A percentile compares a stretch with the other conserved stretches of the same genome.
Evolutionary conservation across 768 basidiomycete species (phyloP).

Genomic region (Crepidotus variabilis): DNA sequence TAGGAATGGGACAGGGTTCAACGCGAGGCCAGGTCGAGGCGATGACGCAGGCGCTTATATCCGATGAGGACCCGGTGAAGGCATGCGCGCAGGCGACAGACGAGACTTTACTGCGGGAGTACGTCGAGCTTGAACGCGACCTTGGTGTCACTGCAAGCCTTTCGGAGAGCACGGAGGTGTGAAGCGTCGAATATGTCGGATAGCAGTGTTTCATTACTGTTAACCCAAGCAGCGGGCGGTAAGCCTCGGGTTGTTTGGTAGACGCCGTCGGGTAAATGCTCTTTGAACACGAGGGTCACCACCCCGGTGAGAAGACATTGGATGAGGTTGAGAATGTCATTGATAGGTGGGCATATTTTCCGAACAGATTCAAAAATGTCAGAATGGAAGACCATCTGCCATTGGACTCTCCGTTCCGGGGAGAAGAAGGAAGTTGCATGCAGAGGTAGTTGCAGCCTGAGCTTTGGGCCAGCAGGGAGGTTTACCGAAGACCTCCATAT

Average conservation of each 20-base stretch:
- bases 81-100: background rate
- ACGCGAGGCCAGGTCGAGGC: background rate
- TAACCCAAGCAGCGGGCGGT: conserved; percentile 76
- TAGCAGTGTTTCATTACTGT: conserved; percentile 61
- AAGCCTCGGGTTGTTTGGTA: conserved; percentile 76
- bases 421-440: conserved; percentile 85
- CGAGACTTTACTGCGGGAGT: conserved; percentile 27
- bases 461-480: conserved; percentile 71
- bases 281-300: conserved; percentile 71
- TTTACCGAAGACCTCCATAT: conserved; percentile 76
- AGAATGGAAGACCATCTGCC: conserved; percentile 88
- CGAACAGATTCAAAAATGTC: conserved; percentile 71
- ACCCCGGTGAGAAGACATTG: conserved; percentile 74
- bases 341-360: conserved; percentile 64
- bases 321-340: conserved; percentile 63
- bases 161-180: conserved; percentile 69
- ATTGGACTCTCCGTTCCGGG: conserved; percentile 78
- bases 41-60: background rate
- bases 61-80: background rate
- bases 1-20: background rate
- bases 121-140: conserved; percentile 75
- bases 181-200: conserved; percentile 69
- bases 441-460: conserved; percentile 69
- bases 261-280: conserved; percentile 63
- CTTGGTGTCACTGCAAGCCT: conserved; percentile 67